Evolutionary conservation across 1,139 yeast species (phyloP), one percentile per base, ranked within the genome.

Genomic region (Diutina siamensis): DNA sequence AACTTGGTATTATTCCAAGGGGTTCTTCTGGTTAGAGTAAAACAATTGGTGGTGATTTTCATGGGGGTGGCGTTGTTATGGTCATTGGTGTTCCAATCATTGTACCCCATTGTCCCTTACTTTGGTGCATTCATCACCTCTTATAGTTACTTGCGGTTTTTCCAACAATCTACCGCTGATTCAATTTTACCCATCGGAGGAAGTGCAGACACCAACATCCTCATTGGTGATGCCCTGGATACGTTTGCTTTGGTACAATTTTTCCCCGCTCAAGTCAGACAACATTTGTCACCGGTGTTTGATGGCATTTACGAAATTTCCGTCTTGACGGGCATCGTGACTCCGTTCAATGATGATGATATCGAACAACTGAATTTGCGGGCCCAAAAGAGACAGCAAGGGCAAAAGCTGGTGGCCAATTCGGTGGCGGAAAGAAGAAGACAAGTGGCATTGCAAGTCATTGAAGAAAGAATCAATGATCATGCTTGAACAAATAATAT

Each of bases 201-300:
- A 4, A 60, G 63, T 17, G n/a, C 18, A 7, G 44, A 40, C 27
- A 47, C 57, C 1, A 58, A 68, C 15, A 60, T 68, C 21, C 61
- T 78, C 27, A 63, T 73, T 35, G 97, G 97, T 40, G 96, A 88
- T 60, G 95, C 96, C 0, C 82, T 94, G 0, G 96, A 88, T 55
- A 83, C 94, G 1, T 89, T 89, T 68, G 80, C 85, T 47, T 68
- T 88, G 52, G 80, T 82, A 38, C 84, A 85, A 54, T 86, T 89
- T 60, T 86, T 85, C 74, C 95, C 95, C 1, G 73, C 67, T 36
- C 56, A 70, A 1, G 49, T 72, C 2, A 72, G 78, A 48, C 78
- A 80, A 1, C 57, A 73, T 38, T 61, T 87, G 45, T 64, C 70
- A 3, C 76, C 77, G 1, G 57, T 80, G 0, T 78, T 83, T 49